Evolutionary conservation across 2,329 filamentous ascomycete genomes (phyloP), one percentile per base, ranked within the genome.

Genomic region (Penicillium sp.): DNA sequence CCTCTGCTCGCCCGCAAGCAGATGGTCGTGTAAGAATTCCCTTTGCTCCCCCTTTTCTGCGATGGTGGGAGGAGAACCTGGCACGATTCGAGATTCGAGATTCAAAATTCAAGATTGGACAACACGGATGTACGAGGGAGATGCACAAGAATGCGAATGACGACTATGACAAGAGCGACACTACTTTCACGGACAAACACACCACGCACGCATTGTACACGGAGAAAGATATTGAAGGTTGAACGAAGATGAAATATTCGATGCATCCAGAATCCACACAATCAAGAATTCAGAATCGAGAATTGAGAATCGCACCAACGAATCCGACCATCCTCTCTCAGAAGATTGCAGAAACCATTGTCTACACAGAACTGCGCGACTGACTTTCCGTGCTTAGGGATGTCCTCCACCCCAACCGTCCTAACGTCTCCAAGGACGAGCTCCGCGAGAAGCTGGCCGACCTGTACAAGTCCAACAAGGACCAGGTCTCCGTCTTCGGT

Each of bases 371-470:
- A 56, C 37, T 51, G 49, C 37, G 53, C 54, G 52, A 65, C 62
- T 67, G 58, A 70, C 59, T 19, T 60, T 62, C 10, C 29, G 58
- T 33, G 56, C 50, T 58, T 55, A 99, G 94, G 86, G 94, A 99
- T 81, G 92, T 99, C 84, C 93, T 99, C 81, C 94, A 99, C 88
- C 94, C 94, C 79, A 90, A 90, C 86, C 92, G 92, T 75, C 83
- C 94, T 82, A 97, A 97, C 84, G 94, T 99, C 83, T 92, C 91
- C 85, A 97, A 97, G 87, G 91, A 96, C 75, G 92, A 97, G 81
- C 92, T 99, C 82, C 91, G 92, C 73, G 85, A 86, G 77, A 97
- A 97, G 87, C 88, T 99, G 73, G 87, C 89, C 75, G 86, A 89
- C 80, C 85, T 97, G 73, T 99, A 99, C 92, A 97, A 97, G 89